A percentile compares a stretch with the other conserved stretches of the same genome.
phyloP scores from a whole-genome alignment of 2,329 filamentous ascomycete species.

The Tolypocladium amazonense region DNA sequence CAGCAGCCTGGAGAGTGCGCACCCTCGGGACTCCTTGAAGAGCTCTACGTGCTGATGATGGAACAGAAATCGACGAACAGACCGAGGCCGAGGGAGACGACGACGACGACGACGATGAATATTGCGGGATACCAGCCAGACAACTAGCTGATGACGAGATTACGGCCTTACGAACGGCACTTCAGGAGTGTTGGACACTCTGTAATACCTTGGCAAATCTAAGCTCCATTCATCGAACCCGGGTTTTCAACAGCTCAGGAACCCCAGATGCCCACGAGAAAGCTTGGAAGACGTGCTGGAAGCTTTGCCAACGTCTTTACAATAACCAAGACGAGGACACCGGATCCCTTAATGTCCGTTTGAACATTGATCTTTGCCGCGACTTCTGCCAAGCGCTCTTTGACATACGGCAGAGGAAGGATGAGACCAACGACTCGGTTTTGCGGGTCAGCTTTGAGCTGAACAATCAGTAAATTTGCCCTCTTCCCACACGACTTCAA shows the following conservation, averaged over 20 bases:
- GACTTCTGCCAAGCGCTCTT: conserved; percentile 91
- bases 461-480: conserved; percentile 64
- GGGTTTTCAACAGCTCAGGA: conserved; percentile 65
- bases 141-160: conserved; percentile 48
- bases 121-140: conserved; percentile 28
- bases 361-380: conserved; percentile 76
- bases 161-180: conserved; percentile 58
- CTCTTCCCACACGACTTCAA: neutral
- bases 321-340: conserved; percentile 64
- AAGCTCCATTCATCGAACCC: conserved; percentile 72
- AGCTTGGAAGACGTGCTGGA: conserved; percentile 92
- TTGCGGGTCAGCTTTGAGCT: conserved; percentile 88
- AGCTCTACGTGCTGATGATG: neutral
- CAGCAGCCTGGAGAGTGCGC: conserved; percentile 68
- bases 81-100: conserved; percentile 42
- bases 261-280: conserved; percentile 71
- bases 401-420: conserved; percentile 67
- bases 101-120: conserved; percentile 38
- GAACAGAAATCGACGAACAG: conserved; percentile 44
- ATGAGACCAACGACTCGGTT: conserved; percentile 76
- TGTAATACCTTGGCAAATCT: conserved; percentile 84
- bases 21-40: neutral
- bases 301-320: conserved; percentile 81
- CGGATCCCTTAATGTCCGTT: conserved; percentile 54
- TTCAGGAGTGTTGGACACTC: conserved; percentile 86